phyloP scores from a whole-genome alignment of 2,329 filamentous ascomycete species.

The Leptographium radiaticola region DNA sequence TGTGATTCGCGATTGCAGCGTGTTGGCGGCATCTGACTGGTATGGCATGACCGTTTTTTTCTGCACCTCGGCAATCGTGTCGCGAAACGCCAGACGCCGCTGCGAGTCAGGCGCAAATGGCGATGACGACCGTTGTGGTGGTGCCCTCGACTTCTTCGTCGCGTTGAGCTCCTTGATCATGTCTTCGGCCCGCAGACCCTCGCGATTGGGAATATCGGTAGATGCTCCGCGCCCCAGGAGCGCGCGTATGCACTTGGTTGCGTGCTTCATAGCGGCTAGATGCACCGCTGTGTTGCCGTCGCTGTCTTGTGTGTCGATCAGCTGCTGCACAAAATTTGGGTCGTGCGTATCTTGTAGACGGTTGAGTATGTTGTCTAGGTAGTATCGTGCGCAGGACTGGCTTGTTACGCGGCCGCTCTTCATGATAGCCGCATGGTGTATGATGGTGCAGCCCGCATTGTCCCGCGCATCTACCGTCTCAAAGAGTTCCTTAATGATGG shows the following conservation, averaged over 20 bases:
- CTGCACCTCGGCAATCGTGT: conserved; percentile 31
- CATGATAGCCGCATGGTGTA: conserved; percentile 86
- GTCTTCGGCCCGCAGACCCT: conserved; percentile 73
- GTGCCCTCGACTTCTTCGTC: conserved; percentile 49
- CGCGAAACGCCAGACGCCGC: conserved; percentile 39
- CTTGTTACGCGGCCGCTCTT: conserved; percentile 71
- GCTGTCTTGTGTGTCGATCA: conserved; percentile 72
- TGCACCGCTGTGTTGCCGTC: conserved; percentile 80
- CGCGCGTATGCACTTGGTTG: conserved; percentile 78
- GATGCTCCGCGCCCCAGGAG: conserved; percentile 68
- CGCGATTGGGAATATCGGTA: conserved; percentile 68
- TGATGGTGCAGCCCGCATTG: conserved; percentile 70
- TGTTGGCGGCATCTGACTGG: conserved; percentile 53
- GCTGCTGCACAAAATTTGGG: conserved; percentile 59
- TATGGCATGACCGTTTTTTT: conserved; percentile 30
- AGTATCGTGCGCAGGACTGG: conserved; percentile 82
- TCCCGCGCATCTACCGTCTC: conserved; percentile 72
- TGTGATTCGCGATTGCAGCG: conserved; percentile 55
- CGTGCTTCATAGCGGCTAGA: conserved; percentile 65
- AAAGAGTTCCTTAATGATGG: conserved; percentile 70
- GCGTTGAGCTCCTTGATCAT: conserved; percentile 67
- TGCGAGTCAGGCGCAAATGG: conserved; percentile 52
- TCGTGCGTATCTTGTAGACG: conserved; percentile 69
- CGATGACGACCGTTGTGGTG: conserved; percentile 63
- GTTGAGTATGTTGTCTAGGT: conserved; percentile 82